Conservation (phyloP, 805 yeast species). For the Zygoascus flipseniorum region DNA sequence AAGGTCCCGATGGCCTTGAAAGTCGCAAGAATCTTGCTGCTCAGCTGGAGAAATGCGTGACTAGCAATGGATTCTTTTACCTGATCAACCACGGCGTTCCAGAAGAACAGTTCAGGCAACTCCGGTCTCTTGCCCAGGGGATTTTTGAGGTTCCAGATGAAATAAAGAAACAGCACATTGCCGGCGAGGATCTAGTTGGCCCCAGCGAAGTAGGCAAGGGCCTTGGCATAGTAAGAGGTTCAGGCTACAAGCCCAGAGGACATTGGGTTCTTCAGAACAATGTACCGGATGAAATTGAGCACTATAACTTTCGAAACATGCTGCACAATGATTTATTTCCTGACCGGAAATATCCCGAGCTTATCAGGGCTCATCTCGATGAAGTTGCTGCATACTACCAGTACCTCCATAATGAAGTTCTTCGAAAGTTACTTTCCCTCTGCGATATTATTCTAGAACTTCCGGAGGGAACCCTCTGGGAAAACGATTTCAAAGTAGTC, state of each 20-base stretch:
- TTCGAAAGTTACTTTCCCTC: slow-evolving; percentile 31
- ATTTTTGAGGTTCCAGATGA: slow-evolving; percentile 35
- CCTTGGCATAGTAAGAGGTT: slow-evolving; percentile 40
- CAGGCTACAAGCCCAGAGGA: slow-evolving; percentile 41
- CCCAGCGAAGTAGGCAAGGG: slow-evolving; percentile 23
- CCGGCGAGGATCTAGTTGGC: slow-evolving; percentile 33
- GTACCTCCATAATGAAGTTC: slow-evolving; percentile 31
- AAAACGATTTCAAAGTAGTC: slow-evolving; percentile 31
- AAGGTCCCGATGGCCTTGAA: slow-evolving; percentile 31
- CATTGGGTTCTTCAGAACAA: slow-evolving; percentile 41
- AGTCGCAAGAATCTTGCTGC: slow-evolving; percentile 30
- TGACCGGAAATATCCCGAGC: slow-evolving; percentile 33
- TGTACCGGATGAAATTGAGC: slow-evolving; percentile 37
- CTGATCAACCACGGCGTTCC: slow-evolving; percentile 36
- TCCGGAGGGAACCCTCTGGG: slow-evolving; percentile 39
- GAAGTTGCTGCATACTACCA: slow-evolving; percentile 36
- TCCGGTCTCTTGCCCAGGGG: slow-evolving; percentile 36
- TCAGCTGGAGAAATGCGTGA: slow-evolving; percentile 33
- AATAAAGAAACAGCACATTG: slow-evolving; percentile 31
- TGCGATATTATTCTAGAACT: slow-evolving; percentile 39
- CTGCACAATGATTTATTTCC: slow-evolving; percentile 28
- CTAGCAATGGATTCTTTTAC: slow-evolving; percentile 38
- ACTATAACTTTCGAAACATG: slow-evolving; percentile 37
- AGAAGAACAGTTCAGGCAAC: slow-evolving; percentile 27
- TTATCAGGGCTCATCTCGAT: slow-evolving; percentile 31